Base-by-base conservation (phyloP, 1,284 basidiomycete species). In the Ceratobasidium sp. region DNA sequence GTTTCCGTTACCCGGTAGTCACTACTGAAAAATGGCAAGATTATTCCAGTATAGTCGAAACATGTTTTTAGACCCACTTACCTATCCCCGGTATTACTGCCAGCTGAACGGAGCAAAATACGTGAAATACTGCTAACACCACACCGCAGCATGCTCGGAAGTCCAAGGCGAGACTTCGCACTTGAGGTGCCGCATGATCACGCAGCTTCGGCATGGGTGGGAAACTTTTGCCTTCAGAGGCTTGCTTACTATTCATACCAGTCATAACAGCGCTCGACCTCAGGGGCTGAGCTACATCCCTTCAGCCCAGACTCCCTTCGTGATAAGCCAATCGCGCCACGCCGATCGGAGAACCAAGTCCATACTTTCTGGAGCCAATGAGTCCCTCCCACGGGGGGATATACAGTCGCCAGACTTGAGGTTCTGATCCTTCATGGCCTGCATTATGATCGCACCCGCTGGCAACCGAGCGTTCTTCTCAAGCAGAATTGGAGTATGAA, bases 331-430 rank as follows among this genome's bases (percentile, higher is more conserved):
- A 40, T 76, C 43, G 61, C 29, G 44, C 78, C 78, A 79, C 44
- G 29, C 51, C 19, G 52, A 64, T 34, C 77, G 77, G 19, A 74
- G 56, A n/a, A 57, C 49, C 29, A 57, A 19, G 59, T 78, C 70
- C 40, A 74, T 64, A 29, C 75, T 74, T 51, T 79, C 77, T 59
- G 69, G 57, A 43, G 77, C 74, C 46, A 73, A 61, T 2, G 67
- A 44, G 46, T 78, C 77, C 37, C 52, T 43, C 8, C 73, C 73
- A 44, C 56, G 54, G 40, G 76, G 70, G 11, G 74, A 66, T 43
- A 76, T 51, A 54, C 77, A 79, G 37, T 76, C 76, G 52, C 78
- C 78, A 29, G 54, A 46, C 49, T 49, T 25, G 43, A 78, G 71
- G 56, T 73, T 69, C 51, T 73, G 76, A 11, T 52, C 59, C 34